Percentiles rank a stretch among this genome's conserved stretches.
These are phyloP conservation scores for Beauveria sp. DNA, from an alignment of 2,329 filamentous ascomycete genomes.

Conservation along the genomic window DNA sequence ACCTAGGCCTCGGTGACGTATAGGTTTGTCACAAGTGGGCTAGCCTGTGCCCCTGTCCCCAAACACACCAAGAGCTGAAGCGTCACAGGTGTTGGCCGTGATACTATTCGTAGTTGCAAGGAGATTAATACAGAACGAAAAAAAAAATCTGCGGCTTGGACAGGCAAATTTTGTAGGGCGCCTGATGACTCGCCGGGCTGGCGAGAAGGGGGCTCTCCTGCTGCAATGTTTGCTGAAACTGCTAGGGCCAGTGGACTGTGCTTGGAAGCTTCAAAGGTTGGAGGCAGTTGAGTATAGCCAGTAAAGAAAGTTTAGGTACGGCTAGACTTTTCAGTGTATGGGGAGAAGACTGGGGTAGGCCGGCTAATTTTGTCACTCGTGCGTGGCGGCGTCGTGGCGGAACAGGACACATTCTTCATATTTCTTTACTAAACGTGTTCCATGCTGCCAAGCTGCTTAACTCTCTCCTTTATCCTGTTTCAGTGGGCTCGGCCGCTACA, in stretches of 20 bases:
- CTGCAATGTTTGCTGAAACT: background rate
- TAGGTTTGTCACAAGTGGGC: slow-evolving; percentile 3
- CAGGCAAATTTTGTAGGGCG: no score
- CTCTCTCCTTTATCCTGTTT: background rate
- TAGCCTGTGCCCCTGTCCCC: background rate
- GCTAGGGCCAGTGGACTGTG: background rate
- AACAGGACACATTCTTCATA: slow-evolving; percentile 6
- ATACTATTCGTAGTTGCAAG: background rate
- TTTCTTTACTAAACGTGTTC: background rate
- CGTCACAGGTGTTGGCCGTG: background rate
- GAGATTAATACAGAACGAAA: no score
- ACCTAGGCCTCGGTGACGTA: slow-evolving; percentile 6
- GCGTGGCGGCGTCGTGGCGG: background rate
- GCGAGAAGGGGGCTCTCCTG: background rate
- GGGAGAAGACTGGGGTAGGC: no score
- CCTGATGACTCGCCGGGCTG: background rate
- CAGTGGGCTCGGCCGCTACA: background rate
- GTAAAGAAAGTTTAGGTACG: no score
- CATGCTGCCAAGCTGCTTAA: no score
- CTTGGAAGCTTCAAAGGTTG: background rate
- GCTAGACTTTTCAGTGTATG: no score
- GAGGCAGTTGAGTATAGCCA: background rate
- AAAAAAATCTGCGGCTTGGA: no score
- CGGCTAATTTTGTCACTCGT: no score
- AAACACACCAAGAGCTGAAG: background rate